Evolutionary conservation across 1,284 basidiomycete species (phyloP), one percentile per base, ranked within the genome.

Genomic region (Inonotus obliquus): DNA sequence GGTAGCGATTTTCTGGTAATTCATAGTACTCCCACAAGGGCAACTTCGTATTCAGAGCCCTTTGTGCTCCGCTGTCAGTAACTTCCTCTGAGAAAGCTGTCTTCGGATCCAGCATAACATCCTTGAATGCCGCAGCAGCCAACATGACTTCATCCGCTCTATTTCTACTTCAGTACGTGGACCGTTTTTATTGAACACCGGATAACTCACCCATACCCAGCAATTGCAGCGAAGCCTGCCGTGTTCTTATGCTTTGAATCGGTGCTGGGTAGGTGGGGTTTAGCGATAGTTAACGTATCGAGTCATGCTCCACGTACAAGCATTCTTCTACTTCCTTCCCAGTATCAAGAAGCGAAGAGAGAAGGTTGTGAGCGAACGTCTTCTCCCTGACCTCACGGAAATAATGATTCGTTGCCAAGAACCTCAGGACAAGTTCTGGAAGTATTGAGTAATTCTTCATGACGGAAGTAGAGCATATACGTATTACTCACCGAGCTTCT

Each of bases 271-370:
- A 27, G 27, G 7, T 7, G 13, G 4, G 17, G 27, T n/a, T 52
- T 21, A 32, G 52, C 37, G 19, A 32, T 29, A n/a, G 17, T 53
- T 13, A 7, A 29, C 4, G 4, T 14, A n/a, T 13, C 21, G 6
- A 32, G 1, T 13, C 55, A 1, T 32, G 13, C 25, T 19, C 21
- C 60, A 57, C 41, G 4, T 29, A 62, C 60, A 57, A 62, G 29
- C 37, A 37, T 7, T 68, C 67, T 7, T 57, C 29, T 27, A 71
- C 54, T 0, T 65, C 45, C 44, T 71, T 71, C 9, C 66, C 67
- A 0, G 69, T 72, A 52, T 70, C 70, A 10, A 74, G 62, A 1
- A 63, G 57, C 9, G 67, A 61, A 5, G 72, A 69, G 17, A 68
- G 51, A 9, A n/a, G 68, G 69, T 67, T 70, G 56, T 61, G 59